Conservation (phyloP, 2,329 filamentous ascomycete genomes). For the Sporothrix pallida region DNA sequence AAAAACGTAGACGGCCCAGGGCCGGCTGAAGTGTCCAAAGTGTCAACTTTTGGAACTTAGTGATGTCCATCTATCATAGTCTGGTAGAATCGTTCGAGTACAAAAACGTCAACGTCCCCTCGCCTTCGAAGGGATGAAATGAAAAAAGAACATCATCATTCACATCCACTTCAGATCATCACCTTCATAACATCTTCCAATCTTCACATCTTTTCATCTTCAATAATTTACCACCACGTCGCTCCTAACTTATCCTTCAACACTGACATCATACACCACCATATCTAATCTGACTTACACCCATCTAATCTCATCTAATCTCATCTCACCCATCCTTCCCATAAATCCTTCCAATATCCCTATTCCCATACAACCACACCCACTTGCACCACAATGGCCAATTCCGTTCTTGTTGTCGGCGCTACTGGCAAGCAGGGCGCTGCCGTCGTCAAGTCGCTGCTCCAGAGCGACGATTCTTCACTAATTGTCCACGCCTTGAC, state of each 20-base stretch:
- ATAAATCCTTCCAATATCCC: too few relatives aligned
- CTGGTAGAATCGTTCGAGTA: not conserved
- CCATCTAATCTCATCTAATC: slow-evolving; percentile 5
- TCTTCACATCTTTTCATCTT: not conserved
- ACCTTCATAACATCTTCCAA: not conserved
- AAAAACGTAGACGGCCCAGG: too few relatives aligned
- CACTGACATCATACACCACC: not conserved
- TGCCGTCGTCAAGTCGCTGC: slow-evolving; percentile 34
- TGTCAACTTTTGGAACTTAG: too few relatives aligned
- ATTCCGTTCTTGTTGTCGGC: slow-evolving; percentile 36
- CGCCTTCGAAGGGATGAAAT: not conserved
- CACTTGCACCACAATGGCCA: slow-evolving; percentile 3
- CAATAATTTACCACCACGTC: not conserved
- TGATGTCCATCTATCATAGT: not conserved
- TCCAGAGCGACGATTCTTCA: slow-evolving; percentile 23
- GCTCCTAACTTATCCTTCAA: not conserved
- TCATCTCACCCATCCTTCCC: not conserved
- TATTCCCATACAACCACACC: not conserved
- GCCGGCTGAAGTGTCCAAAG: too few relatives aligned
- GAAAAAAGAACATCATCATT: not conserved
- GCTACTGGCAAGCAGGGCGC: slow-evolving; percentile 38
- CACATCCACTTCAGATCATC: not conserved
- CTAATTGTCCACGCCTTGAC: slow-evolving; percentile 41
- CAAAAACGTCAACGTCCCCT: not conserved
- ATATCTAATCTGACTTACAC: not conserved